phyloP scores from a whole-genome alignment of 1,284 basidiomycete species.

The Sporisorium sorghi region DNA sequence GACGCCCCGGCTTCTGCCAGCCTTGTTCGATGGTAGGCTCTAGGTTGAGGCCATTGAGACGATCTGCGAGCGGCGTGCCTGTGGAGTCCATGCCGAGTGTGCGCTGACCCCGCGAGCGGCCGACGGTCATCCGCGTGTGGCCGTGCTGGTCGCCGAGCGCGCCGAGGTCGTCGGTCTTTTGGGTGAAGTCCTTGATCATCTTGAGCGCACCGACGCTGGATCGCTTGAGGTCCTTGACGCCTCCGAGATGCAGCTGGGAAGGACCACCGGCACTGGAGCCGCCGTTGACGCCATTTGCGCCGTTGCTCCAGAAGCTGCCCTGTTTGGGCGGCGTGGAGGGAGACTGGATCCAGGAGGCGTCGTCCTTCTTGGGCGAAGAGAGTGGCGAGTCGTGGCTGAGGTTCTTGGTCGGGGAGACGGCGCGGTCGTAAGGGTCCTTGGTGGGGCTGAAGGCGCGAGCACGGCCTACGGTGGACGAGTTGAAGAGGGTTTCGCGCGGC shows the following conservation, averaged over 20 bases:
- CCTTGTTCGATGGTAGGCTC: conserved; percentile 47
- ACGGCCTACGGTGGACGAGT: conserved; percentile 44
- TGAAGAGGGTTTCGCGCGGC: conserved; percentile 45
- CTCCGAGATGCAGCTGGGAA: conserved; percentile 59
- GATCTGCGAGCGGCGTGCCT: conserved; percentile 16
- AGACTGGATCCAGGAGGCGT: conserved; percentile 56
- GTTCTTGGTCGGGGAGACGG: conserved; percentile 44
- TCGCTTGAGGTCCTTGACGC: conserved; percentile 61
- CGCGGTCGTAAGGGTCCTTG: conserved; percentile 41
- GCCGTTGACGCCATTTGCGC: conserved; percentile 7
- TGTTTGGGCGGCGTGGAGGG: conserved; percentile 40
- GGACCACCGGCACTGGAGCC: conserved; percentile 33
- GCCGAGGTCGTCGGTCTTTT: conserved; percentile 45
- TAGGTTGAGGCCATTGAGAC: conserved; percentile 33
- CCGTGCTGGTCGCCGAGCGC: conserved; percentile 26
- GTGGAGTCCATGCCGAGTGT: conserved; percentile 43
- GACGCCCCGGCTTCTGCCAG: conserved; percentile 53
- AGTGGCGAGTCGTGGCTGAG: conserved; percentile 41
- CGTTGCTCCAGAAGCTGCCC: conserved; percentile 61
- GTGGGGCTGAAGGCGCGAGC: conserved; percentile 43
- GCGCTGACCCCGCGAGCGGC: conserved; percentile 40
- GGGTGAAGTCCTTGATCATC: conserved; percentile 62
- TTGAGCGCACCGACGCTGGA: conserved; percentile 63
- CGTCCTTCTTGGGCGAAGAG: conserved; percentile 54
- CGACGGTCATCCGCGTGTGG: conserved; percentile 60